phyloP scores from a whole-genome alignment of 2,329 filamentous ascomycete genomes.

The Rhytidhysteron rufulum region DNA sequence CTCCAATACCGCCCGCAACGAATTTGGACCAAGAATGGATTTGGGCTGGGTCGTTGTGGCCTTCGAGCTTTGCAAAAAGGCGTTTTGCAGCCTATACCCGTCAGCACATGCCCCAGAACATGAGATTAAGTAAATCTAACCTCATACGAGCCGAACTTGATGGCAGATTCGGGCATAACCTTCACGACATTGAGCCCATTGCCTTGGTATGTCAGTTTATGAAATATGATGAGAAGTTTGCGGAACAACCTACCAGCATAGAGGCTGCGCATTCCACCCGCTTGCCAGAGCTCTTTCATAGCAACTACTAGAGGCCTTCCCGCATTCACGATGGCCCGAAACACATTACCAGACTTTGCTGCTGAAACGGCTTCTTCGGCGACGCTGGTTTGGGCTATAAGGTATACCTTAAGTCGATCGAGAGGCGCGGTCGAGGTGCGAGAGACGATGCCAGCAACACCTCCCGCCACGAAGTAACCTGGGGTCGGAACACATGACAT shows the following conservation, averaged over 20 bases:
- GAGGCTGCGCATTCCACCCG: conserved; percentile 81
- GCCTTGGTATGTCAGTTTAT: conserved; percentile 50
- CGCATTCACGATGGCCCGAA: conserved; percentile 63
- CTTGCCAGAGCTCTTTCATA: conserved; percentile 73
- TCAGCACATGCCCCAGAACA: conserved; percentile 9
- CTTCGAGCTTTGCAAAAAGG: conserved; percentile 79
- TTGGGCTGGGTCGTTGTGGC: conserved; percentile 73
- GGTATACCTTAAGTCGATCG: conserved; percentile 94
- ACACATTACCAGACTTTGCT: conserved; percentile 65
- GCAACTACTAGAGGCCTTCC: conserved; percentile 69
- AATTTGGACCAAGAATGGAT: conserved; percentile 88
- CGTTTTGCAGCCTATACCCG: conserved; percentile 70
- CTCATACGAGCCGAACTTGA: conserved; percentile 97
- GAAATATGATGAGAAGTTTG: background rate
- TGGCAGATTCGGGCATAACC: conserved; percentile 97
- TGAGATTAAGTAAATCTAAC: conserved; percentile 33
- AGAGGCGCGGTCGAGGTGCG: conserved; percentile 93
- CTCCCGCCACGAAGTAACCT: conserved; percentile 98
- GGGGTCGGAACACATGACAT: conserved; percentile 68
- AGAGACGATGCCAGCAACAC: conserved; percentile 88
- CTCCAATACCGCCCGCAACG: conserved; percentile 81
- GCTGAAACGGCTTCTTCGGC: conserved; percentile 59
- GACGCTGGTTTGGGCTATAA: conserved; percentile 81
- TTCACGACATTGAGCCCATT: conserved; percentile 96
- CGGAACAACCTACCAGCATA: conserved; percentile 70